Evolutionary conservation across 2,329 filamentous ascomycete species (phyloP), one percentile per base, ranked within the genome.

Genomic region (Botryotinia calthae): DNA sequence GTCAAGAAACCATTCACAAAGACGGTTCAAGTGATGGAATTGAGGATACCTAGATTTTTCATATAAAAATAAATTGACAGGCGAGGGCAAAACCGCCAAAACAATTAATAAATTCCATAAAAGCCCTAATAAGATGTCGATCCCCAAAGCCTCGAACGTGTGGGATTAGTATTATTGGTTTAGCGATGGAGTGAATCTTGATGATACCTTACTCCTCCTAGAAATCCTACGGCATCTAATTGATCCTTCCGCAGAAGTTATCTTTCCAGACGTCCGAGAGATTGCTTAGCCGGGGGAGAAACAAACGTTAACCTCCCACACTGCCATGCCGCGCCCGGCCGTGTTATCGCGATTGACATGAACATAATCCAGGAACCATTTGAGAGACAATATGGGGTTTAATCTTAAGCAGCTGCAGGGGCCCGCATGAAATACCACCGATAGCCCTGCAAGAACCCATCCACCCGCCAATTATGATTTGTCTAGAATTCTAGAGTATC

Each of bases 321-420:
- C 25, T 44, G n/a, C n/a, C 40, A 44, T 63, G n/a, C 61, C 61
- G 42, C 28, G 61, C 8, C 61, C 37, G 44, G 61, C n/a, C 25
- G 28, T 63, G 61, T 63, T 63, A 63, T 63, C 61, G 61, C 61
- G 59, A 62, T 62, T 44, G 61, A 20, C 61, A 12, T 37, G 37
- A 37, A 40, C 37, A 62, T n/a, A 22, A 62, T 42, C 37, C 59
- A 63, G 37, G 37, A 42, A 63, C 37, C 61, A 63, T 28, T 63
- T 63, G 25, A 63, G 61, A 63, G 42, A 63, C 61, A 42, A 44
- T 12, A 42, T 63, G 61, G 61, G 37, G 61, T 44, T 63, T 63
- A 44, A 63, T 63, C 61, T 46, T 46, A 64, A 42, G 37, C n/a
- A 20, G 14, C 37, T 31, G 40, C 61, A 63, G 4, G 61, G 61